A percentile compares a stretch with the other conserved stretches of the same genome.
Evolutionary conservation across 2,329 filamentous ascomycete species (phyloP).

Genomic region (Catunica adiposa): DNA sequence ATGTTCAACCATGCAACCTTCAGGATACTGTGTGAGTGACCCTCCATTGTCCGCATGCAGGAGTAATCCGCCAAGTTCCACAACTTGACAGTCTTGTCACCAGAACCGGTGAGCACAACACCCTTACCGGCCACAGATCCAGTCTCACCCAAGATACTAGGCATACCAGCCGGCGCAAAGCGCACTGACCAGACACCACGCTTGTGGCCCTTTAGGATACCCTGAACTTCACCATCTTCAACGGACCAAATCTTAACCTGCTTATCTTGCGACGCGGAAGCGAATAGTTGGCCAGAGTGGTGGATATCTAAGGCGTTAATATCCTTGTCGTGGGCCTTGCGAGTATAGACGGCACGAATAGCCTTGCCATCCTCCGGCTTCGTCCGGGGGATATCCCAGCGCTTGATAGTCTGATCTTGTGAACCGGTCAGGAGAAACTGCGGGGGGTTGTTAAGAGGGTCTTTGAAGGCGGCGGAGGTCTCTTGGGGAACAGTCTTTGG

Average conservation of each 20-base stretch:
- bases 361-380: slow-evolving; percentile 28
- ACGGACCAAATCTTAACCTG: slow-evolving; percentile 94
- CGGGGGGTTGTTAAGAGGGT: slow-evolving; percentile 66
- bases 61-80: slow-evolving; percentile 89
- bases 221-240: slow-evolving; percentile 76
- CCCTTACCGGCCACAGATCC: slow-evolving; percentile 62
- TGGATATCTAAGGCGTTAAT: slow-evolving; percentile 89
- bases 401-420: slow-evolving; percentile 88
- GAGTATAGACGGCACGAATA: slow-evolving; percentile 59
- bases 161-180: slow-evolving; percentile 68
- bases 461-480: slow-evolving; percentile 51
- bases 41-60: slow-evolving; percentile 86
- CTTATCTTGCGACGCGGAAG: slow-evolving; percentile 89
- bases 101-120: slow-evolving; percentile 74
- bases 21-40: slow-evolving; percentile 86
- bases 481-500: slow-evolving; percentile 52
- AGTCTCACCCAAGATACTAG: slow-evolving; percentile 54
- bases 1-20: slow-evolving; percentile 76
- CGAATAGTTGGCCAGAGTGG: slow-evolving; percentile 60
- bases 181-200: slow-evolving; percentile 91
- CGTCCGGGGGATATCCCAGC: slow-evolving; percentile 62
- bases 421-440: slow-evolving; percentile 79
- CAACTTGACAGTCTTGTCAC: slow-evolving; percentile 89
- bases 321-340: slow-evolving; percentile 96
- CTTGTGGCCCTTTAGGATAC: slow-evolving; percentile 80